These are phyloP conservation scores for Aureobasidium leucospermi DNA, from an alignment of 2,329 filamentous ascomycete genomes.

Conservation along the genomic window DNA sequence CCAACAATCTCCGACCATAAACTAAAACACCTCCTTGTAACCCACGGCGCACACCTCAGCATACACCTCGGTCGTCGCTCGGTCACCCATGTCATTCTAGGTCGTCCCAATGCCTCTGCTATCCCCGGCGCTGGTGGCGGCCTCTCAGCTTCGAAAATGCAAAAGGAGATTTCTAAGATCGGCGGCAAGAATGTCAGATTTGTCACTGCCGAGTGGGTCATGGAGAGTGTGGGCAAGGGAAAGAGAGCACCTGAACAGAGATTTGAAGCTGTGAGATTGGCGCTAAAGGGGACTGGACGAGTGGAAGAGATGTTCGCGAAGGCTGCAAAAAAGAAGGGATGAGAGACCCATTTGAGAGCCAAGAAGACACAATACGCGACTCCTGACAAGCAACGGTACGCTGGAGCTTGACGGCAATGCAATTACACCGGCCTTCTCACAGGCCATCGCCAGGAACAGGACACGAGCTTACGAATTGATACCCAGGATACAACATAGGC, in stretches of 20 bases:
- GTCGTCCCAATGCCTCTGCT: conserved; percentile 41
- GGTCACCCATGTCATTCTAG: conserved; percentile 83
- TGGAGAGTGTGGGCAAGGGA: conserved; percentile 74
- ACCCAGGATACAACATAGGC: not conserved
- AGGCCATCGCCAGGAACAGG: not conserved
- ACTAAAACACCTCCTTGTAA: conserved; percentile 68
- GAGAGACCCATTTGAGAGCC: not conserved
- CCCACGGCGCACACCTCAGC: conserved; percentile 66
- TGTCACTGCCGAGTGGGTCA: conserved; percentile 73
- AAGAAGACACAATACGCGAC: not conserved
- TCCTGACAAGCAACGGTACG: no score
- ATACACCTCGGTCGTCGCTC: conserved; percentile 62
- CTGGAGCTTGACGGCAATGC: no score
- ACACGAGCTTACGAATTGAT: not conserved
- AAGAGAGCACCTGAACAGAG: conserved; percentile 67
- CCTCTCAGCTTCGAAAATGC: conserved; percentile 68
- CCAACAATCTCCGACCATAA: conserved; percentile 78
- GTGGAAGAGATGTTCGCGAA: conserved; percentile 48
- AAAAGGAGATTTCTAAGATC: conserved; percentile 65
- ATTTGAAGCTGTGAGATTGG: conserved; percentile 59
- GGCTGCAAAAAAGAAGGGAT: not conserved
- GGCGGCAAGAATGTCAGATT: conserved; percentile 68
- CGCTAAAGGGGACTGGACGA: conserved; percentile 55
- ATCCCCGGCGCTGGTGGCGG: conserved; percentile 60
- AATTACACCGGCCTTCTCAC: no score